These are phyloP conservation scores for Heterobasidion occidentale DNA, from an alignment of 1,284 basidiomycete species.

Conservation along the genomic window DNA sequence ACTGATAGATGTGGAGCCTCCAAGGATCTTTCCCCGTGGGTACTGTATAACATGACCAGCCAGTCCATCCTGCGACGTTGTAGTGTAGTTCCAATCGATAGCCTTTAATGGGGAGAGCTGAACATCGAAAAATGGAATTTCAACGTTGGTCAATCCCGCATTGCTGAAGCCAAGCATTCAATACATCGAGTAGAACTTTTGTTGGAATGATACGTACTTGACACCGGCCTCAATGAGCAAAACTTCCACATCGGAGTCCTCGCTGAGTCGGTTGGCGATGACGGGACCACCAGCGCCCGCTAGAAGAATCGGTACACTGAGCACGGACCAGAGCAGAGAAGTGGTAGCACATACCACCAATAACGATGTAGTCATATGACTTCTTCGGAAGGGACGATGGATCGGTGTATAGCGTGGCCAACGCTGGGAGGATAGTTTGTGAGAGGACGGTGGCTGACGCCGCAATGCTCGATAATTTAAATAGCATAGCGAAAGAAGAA, in stretches of 20 bases:
- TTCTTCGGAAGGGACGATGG: neutral
- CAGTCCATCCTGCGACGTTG: slow-evolving; percentile 22
- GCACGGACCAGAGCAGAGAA: neutral
- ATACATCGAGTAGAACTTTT: slow-evolving; percentile 4
- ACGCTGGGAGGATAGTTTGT: neutral
- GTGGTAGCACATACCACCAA: slow-evolving; percentile 1
- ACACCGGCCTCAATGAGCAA: slow-evolving; percentile 4
- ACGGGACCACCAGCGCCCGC: slow-evolving; percentile 2
- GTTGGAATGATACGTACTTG: slow-evolving; percentile 19
- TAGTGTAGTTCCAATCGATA: slow-evolving; percentile 23
- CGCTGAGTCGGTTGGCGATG: neutral
- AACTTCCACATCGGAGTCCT: neutral
- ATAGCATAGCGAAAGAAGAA: too few species aligned
- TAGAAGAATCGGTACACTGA: neutral
- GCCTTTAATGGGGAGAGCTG: neutral
- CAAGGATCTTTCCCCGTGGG: slow-evolving; percentile 27
- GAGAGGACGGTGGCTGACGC: too few species aligned
- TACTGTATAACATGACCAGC: slow-evolving; percentile 19
- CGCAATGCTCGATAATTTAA: too few species aligned
- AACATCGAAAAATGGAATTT: neutral
- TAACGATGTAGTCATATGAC: slow-evolving; percentile 5
- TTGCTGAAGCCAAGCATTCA: neutral
- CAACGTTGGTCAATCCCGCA: neutral
- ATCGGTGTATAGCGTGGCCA: neutral
- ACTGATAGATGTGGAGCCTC: slow-evolving; percentile 27